A percentile compares a stretch with the other conserved stretches of the same genome.
Conservation (phyloP, 177 flowering plant genomes). For the Tripterygium wilfordii region DNA sequence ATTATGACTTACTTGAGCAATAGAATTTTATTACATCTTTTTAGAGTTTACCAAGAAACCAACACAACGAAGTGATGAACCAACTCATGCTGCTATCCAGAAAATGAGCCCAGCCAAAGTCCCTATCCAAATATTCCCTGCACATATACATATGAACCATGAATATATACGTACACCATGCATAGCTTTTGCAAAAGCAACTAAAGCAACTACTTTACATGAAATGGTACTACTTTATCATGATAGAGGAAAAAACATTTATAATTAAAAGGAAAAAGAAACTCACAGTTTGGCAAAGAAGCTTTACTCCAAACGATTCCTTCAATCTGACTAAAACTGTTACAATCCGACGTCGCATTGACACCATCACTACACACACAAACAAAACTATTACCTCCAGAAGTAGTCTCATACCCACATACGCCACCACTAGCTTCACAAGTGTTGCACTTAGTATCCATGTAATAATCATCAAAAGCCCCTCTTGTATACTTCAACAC, state of each 20-base stretch:
- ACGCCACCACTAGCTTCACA: constrained; percentile 40
- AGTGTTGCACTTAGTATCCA: constrained; percentile 13
- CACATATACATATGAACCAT: background rate
- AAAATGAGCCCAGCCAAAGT: constrained; percentile 4
- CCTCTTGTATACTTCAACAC: constrained; percentile 8
- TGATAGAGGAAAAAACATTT: background rate
- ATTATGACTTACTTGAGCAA: too few relatives aligned
- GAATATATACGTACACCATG: background rate
- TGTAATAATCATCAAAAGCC: constrained; percentile 14
- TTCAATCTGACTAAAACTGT: constrained; percentile 8
- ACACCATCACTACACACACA: constrained; percentile 36
- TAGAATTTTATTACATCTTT: too few relatives aligned
- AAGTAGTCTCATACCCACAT: constrained; percentile 45
- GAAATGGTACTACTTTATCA: background rate
- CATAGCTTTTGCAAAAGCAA: background rate
- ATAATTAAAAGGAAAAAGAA: background rate
- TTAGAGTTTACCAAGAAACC: too few relatives aligned
- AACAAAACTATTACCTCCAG: constrained; percentile 25
- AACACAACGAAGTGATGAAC: too few relatives aligned
- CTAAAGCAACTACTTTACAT: background rate
- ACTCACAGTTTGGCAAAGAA: constrained; percentile 11
- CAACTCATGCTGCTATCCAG: background rate
- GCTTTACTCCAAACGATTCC: constrained; percentile 19
- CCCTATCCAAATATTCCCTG: constrained; percentile 14
- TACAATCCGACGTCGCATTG: constrained; percentile 30